A percentile compares a stretch with the other conserved stretches of the same genome.
Evolutionary conservation across 2,329 filamentous ascomycete species (phyloP).

Genomic region (Madurella mycetomatis): DNA sequence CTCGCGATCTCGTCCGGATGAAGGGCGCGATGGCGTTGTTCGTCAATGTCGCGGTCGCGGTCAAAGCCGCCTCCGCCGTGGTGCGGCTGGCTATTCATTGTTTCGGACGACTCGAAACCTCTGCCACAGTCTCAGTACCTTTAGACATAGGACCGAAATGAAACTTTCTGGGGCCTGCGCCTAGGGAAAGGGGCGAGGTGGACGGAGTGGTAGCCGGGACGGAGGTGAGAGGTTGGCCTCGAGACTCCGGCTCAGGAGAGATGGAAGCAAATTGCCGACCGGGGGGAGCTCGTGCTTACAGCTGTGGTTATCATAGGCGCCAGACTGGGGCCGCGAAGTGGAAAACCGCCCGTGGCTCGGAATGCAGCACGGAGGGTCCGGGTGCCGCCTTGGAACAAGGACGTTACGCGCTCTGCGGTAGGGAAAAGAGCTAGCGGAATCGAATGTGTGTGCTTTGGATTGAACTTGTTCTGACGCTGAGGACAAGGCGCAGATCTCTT

Average conservation of each 20-base stretch:
- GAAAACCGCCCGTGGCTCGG: conserved; percentile 5
- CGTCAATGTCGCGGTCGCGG: conserved; percentile 45
- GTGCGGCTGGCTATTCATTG: conserved; percentile 46
- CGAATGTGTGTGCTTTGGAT: conserved; percentile 3
- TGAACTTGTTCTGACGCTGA: conserved; percentile 9
- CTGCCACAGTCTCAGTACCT: conserved; percentile 10
- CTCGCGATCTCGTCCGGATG: conserved; percentile 46
- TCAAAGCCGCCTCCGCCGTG: conserved; percentile 43
- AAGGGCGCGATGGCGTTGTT: conserved; percentile 42
- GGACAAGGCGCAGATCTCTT: conserved; percentile 23
- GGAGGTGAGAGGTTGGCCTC: background rate
- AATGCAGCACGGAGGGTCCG: background rate
- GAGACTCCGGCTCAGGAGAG: conserved; percentile 14
- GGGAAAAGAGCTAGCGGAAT: conserved; percentile 10
- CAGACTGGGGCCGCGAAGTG: conserved; percentile 6
- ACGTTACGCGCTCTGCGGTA: conserved; percentile 3
- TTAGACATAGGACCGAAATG: background rate
- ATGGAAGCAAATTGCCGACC: conserved; percentile 8
- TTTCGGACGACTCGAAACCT: conserved; percentile 19
- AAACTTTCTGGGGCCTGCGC: background rate
- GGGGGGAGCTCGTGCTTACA: conserved; percentile 18
- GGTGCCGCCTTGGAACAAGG: background rate
- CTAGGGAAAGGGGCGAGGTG: background rate
- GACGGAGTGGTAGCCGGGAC: background rate
- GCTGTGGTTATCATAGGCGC: conserved; percentile 21